Percentiles rank a stretch among this genome's conserved stretches.
These are phyloP conservation scores for Davidsoniella eucalypti DNA, from an alignment of 2,329 filamentous ascomycete genomes.

Conservation along the genomic window DNA sequence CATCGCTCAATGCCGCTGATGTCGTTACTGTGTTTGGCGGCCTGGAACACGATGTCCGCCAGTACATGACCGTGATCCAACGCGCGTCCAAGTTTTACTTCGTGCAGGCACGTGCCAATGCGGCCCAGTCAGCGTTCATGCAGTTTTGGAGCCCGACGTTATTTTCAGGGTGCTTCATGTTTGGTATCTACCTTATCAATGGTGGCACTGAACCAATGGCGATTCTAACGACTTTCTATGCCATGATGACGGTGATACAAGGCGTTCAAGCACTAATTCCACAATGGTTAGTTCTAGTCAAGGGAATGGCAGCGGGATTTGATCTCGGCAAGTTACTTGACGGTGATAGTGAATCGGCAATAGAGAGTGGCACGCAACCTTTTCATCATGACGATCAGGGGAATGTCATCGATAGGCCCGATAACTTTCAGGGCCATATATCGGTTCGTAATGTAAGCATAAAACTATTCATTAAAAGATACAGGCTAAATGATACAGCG, in stretches of 20 bases:
- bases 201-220: conserved; percentile 43
- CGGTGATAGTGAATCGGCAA: no score
- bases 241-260: conserved; percentile 59
- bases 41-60: conserved; percentile 48
- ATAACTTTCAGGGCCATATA: no score
- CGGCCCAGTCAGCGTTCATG: conserved; percentile 55
- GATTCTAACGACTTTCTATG: conserved; percentile 73
- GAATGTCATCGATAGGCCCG: no score
- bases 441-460: no score
- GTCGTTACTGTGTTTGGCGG: conserved; percentile 77
- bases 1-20: conserved; percentile 59
- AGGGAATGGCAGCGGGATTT: conserved; percentile 59
- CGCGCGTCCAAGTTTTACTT: conserved; percentile 47
- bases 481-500: no score
- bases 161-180: conserved; percentile 85
- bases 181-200: conserved; percentile 54
- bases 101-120: conserved; percentile 50
- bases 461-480: no score
- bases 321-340: conserved; percentile 14
- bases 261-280: conserved; percentile 54
- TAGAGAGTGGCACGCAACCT: no score
- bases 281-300: conserved; percentile 60
- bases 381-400: no score
- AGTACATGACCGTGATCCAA: conserved; percentile 43
- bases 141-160: conserved; percentile 60